Evolutionary conservation across 805 yeast species (phyloP).

Genomic region (Teunomyces stri): DNA sequence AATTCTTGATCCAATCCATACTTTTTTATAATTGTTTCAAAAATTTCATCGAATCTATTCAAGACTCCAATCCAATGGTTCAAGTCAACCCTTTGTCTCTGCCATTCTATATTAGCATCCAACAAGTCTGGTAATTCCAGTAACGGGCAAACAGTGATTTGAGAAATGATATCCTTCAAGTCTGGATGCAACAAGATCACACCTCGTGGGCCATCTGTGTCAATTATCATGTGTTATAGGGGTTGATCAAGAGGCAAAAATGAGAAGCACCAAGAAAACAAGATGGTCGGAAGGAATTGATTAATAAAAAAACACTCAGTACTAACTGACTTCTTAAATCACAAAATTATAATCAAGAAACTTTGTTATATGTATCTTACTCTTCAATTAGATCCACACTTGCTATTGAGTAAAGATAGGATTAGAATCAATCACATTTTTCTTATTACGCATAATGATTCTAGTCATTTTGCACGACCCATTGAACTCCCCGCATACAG

Average conservation of each 20-base stretch:
- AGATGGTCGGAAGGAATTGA: not conserved
- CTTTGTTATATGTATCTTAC: not conserved
- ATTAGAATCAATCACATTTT: not conserved
- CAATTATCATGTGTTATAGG: constrained; percentile 27
- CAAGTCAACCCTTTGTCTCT: constrained; percentile 64
- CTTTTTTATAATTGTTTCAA: constrained; percentile 52
- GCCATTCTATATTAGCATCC: constrained; percentile 47
- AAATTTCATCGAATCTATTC: constrained; percentile 68
- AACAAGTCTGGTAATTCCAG: constrained; percentile 42
- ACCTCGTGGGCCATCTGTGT: constrained; percentile 27
- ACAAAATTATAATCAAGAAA: not conserved
- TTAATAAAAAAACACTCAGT: not conserved
- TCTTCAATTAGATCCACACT: not conserved
- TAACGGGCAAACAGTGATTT: constrained; percentile 35
- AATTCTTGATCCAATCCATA: constrained; percentile 49
- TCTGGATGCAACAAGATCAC: constrained; percentile 29
- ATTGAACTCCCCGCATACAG: not conserved
- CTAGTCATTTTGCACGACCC: constrained; percentile 2
- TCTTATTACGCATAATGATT: not conserved
- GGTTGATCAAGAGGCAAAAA: not conserved
- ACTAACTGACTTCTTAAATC: not conserved
- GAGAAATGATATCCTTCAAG: constrained; percentile 26
- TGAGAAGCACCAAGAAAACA: not conserved
- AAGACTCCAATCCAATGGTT: constrained; percentile 75
- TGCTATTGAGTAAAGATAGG: not conserved